These are phyloP conservation scores for Hypoxylon sp. DNA, from an alignment of 2,329 filamentous ascomycete genomes.

Conservation along the genomic window DNA sequence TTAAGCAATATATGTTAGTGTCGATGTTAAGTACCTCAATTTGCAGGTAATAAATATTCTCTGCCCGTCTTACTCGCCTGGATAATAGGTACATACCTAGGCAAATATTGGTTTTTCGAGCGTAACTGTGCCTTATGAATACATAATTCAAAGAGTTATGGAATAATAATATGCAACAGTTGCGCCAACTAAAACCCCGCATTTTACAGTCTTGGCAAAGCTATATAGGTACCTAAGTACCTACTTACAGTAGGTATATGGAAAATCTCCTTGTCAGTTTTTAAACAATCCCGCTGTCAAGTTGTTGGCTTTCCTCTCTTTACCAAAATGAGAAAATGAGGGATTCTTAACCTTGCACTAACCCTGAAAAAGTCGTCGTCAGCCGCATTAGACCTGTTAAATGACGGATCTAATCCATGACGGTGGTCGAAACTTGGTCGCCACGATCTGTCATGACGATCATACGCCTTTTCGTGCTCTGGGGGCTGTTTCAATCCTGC, in stretches of 20 bases:
- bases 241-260: not conserved
- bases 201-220: slow-evolving; percentile 38
- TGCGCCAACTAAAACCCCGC: slow-evolving; percentile 40
- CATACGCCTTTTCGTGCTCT: slow-evolving; percentile 35
- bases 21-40: not conserved
- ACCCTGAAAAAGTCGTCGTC: slow-evolving; percentile 36
- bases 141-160: slow-evolving; percentile 1
- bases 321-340: slow-evolving; percentile 25
- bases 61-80: slow-evolving; percentile 1
- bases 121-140: slow-evolving; percentile 11
- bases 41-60: not conserved
- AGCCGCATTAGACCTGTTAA: slow-evolving; percentile 32
- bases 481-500: slow-evolving; percentile 23
- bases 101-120: not conserved
- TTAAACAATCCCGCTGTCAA: slow-evolving; percentile 24
- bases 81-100: not conserved
- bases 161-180: slow-evolving; percentile 8
- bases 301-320: slow-evolving; percentile 12
- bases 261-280: slow-evolving; percentile 14
- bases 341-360: slow-evolving; percentile 37
- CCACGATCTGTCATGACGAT: slow-evolving; percentile 38
- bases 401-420: slow-evolving; percentile 30
- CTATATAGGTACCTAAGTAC: slow-evolving; percentile 7
- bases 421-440: slow-evolving; percentile 37
- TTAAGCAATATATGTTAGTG: not conserved